Evolutionary conservation across 169 alveolate species (phyloP).

Genomic region (Plasmodium gonderi): DNA sequence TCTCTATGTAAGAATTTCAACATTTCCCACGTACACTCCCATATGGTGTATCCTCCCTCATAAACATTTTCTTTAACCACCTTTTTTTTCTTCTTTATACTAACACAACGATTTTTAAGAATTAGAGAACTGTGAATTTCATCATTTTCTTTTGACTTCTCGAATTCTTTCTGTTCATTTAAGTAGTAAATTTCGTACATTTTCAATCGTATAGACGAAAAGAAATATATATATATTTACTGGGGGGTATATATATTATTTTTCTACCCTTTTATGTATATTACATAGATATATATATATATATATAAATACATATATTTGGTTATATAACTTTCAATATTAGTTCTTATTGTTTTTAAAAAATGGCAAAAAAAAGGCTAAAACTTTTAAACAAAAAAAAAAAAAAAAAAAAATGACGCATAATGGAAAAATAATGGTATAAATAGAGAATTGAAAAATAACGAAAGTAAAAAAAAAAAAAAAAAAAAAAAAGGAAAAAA

Average conservation of each 20-base stretch:
- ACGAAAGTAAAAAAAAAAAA: background rate
- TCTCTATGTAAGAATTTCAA: slow-evolving; percentile 38
- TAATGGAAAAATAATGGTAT: background rate
- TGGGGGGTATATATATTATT: background rate
- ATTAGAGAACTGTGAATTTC: slow-evolving; percentile 41
- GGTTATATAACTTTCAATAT: background rate
- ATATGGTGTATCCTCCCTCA: slow-evolving; percentile 74
- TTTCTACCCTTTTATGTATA: background rate
- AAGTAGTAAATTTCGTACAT: slow-evolving; percentile 67
- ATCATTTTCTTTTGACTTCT: slow-evolving; percentile 37
- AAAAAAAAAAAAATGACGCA: background rate
- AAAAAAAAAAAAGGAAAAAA: background rate
- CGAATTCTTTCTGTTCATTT: slow-evolving; percentile 41
- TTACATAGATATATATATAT: background rate
- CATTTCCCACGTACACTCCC: slow-evolving; percentile 77
- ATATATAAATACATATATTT: background rate
- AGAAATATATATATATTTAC: background rate
- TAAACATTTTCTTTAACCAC: slow-evolving; percentile 29
- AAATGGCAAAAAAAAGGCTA: background rate
- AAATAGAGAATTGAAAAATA: background rate
- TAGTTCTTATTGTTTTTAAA: background rate
- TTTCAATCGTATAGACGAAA: background rate
- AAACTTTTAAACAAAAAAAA: slow-evolving; percentile 32
- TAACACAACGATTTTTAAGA: slow-evolving; percentile 27
- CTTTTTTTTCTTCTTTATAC: slow-evolving; percentile 29